phyloP scores from a whole-genome alignment of 805 yeast genomes.

The Metschnikowia aberdeeniae region DNA sequence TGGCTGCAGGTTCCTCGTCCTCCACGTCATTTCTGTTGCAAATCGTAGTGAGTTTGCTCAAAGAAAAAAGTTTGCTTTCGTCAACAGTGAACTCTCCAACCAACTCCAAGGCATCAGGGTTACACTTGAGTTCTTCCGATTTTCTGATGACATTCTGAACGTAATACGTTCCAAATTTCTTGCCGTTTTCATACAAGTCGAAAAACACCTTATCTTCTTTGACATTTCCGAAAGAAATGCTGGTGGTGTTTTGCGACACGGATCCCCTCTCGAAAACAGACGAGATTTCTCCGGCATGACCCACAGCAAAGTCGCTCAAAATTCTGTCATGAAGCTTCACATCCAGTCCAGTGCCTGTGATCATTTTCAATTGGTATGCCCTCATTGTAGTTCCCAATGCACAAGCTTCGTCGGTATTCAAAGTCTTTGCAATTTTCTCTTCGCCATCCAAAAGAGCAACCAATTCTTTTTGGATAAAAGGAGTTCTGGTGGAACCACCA shows the following conservation, averaged over 20 bases:
- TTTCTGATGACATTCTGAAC: constrained; percentile 24
- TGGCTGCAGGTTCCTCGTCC: constrained; percentile 12
- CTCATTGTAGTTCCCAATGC: constrained; percentile 86
- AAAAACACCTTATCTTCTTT: constrained; percentile 27
- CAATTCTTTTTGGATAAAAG: constrained; percentile 70
- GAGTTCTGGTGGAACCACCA: constrained; percentile 92
- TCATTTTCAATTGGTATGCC: constrained; percentile 64
- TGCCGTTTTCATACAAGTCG: constrained; percentile 38
- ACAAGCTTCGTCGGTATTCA: constrained; percentile 94
- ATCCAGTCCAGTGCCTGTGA: constrained; percentile 50
- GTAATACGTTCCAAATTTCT: constrained; percentile 25
- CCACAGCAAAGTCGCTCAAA: constrained; percentile 44
- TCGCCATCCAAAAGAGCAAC: constrained; percentile 48
- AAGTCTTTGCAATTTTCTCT: constrained; percentile 67
- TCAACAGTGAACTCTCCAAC: constrained; percentile 44
- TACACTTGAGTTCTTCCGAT: constrained; percentile 39
- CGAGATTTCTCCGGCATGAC: constrained; percentile 20
- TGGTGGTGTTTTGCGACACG: constrained; percentile 27
- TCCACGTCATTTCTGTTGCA: constrained; percentile 28
- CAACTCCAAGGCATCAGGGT: constrained; percentile 22
- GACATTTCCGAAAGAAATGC: constrained; percentile 35
- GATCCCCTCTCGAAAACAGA: constrained; percentile 49
- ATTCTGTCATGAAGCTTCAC: constrained; percentile 57
- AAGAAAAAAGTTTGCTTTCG: constrained; percentile 46
- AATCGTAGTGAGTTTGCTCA: constrained; percentile 42